These are phyloP conservation scores for Phlebiopsis flavidoalba DNA, from an alignment of 768 basidiomycete species.

Conservation along the genomic window DNA sequence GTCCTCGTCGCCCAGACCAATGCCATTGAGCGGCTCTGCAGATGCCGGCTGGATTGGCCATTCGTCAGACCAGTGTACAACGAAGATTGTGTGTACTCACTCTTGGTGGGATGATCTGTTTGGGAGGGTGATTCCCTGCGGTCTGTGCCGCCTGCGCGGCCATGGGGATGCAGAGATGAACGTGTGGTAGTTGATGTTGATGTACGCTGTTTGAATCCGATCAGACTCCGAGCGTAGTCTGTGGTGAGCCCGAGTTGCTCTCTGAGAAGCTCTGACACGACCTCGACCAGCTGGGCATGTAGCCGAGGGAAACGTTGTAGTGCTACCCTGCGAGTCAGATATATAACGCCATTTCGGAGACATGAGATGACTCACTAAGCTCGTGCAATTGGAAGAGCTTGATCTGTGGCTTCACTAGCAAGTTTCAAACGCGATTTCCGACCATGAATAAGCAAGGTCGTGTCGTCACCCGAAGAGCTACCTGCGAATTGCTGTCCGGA, in stretches of 20 bases:
- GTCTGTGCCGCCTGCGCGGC: slow-evolving; percentile 56
- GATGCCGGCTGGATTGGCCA: slow-evolving; percentile 45
- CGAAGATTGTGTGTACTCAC: slow-evolving; percentile 24
- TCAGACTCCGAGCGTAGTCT: slow-evolving; percentile 92
- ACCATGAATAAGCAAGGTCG: slow-evolving; percentile 96
- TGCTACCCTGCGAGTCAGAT: slow-evolving; percentile 43
- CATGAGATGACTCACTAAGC: slow-evolving; percentile 47
- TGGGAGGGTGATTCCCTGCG: slow-evolving; percentile 34
- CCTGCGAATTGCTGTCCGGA: slow-evolving; percentile 97
- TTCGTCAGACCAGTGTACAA: background rate
- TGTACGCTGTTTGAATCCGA: slow-evolving; percentile 97
- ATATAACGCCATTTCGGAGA: background rate
- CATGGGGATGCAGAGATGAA: slow-evolving; percentile 76
- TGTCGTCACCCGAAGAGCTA: slow-evolving; percentile 95
- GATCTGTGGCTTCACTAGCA: slow-evolving; percentile 97
- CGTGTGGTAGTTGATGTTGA: slow-evolving; percentile 99
- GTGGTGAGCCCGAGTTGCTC: slow-evolving; percentile 96
- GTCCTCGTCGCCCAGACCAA: slow-evolving; percentile 60
- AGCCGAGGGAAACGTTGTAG: slow-evolving; percentile 94
- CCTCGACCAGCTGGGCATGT: slow-evolving; percentile 91
- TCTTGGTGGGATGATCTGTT: slow-evolving; percentile 41
- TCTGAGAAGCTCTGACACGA: slow-evolving; percentile 89
- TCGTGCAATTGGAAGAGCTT: slow-evolving; percentile 93
- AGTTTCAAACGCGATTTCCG: slow-evolving; percentile 88
- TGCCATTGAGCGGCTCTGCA: slow-evolving; percentile 57